phyloP scores from a whole-genome alignment of 2,329 filamentous ascomycete genomes.

The Fusarium xyrophilum region DNA sequence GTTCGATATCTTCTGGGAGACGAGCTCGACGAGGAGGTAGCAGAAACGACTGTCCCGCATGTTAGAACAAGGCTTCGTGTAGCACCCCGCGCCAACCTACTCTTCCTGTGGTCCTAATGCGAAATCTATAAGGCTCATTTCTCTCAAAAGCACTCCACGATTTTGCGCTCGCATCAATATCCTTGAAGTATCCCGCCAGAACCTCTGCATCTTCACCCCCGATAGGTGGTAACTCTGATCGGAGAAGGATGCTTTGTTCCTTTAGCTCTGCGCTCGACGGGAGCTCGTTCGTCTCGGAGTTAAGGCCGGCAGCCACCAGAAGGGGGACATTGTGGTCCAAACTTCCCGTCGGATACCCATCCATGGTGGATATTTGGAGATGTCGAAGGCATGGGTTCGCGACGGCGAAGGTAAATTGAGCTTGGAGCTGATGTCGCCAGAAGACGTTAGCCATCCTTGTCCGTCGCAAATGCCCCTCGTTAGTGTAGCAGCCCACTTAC shows the following conservation, averaged over 20 bases:
- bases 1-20: slow-evolving; percentile 59
- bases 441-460: slow-evolving; percentile 38
- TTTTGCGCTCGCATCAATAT: slow-evolving; percentile 67
- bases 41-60: slow-evolving; percentile 55
- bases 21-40: slow-evolving; percentile 65
- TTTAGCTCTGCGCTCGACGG: slow-evolving; percentile 59
- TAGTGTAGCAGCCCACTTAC: slow-evolving; percentile 38
- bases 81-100: slow-evolving; percentile 59
- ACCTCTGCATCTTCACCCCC: slow-evolving; percentile 69
- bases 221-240: slow-evolving; percentile 74
- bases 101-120: slow-evolving; percentile 77
- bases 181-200: slow-evolving; percentile 70
- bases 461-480: slow-evolving; percentile 39
- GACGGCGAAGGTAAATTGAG: slow-evolving; percentile 26
- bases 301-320: slow-evolving; percentile 80
- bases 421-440: slow-evolving; percentile 32
- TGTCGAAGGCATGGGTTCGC: slow-evolving; percentile 35
- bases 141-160: slow-evolving; percentile 71
- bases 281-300: slow-evolving; percentile 50
- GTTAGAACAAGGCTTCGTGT: slow-evolving; percentile 39
- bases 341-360: slow-evolving; percentile 80
- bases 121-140: slow-evolving; percentile 65
- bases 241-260: slow-evolving; percentile 66
- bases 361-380: slow-evolving; percentile 61
- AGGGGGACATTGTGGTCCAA: slow-evolving; percentile 87